These are phyloP conservation scores for Acanthamoeba royreba DNA, from an alignment of 208 protist species.

Conservation along the genomic window DNA sequence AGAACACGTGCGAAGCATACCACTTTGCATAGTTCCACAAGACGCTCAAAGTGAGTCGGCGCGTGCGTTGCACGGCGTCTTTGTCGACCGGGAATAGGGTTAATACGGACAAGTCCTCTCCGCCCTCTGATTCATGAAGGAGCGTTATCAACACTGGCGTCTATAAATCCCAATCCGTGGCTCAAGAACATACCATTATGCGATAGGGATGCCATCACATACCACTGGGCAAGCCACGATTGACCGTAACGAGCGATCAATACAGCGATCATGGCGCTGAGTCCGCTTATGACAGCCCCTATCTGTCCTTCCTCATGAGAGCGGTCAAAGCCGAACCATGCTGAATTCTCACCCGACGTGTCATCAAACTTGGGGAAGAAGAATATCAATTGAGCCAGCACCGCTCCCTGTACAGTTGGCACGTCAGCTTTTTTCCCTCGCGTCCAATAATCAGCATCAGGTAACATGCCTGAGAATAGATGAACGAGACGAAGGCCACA, in stretches of 20 bases:
- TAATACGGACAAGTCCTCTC: background rate
- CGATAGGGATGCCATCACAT: background rate
- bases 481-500: background rate
- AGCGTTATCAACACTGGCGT: background rate
- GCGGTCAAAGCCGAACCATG: background rate
- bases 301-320: background rate
- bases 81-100: background rate
- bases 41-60: background rate
- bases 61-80: background rate
- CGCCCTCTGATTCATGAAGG: background rate
- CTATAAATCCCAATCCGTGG: background rate
- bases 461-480: conserved; percentile 3
- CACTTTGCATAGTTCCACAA: conserved; percentile 27
- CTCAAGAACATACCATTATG: background rate
- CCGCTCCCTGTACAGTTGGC: no score
- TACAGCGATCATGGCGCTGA: background rate
- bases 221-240: conserved; percentile 4
- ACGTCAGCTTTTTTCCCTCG: no score
- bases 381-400: conserved; percentile 18
- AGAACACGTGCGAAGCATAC: background rate
- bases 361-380: conserved; percentile 11
- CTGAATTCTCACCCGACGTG: background rate
- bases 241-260: background rate
- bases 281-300: background rate
- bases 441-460: no score